Base-by-base conservation (phyloP, 306 rosid species). In the Myrica gale region DNA sequence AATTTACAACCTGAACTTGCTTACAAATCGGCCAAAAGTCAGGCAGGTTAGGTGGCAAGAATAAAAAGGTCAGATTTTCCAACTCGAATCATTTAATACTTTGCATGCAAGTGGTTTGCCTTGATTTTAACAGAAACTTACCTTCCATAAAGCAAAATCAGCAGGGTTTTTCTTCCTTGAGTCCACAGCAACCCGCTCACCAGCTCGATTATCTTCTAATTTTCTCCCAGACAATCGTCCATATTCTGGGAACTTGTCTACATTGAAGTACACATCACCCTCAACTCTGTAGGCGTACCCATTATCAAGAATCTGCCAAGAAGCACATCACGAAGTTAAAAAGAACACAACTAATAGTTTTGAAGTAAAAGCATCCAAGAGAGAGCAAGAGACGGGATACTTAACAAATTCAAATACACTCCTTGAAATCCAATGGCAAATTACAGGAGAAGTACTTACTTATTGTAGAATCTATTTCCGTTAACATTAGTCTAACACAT, bases 61-160 rank as follows among this genome's bases (percentile, higher is more conserved):
- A 65, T 17, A 17, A 65, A 65, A 42, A 7, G 50, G 26, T 42
- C 23, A 41, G 13, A 17, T 15, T 65, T 65, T 4, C 15, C 23
- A 65, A 41, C 45, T 65, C 21, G 4, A 0, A 19, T 41, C 42
- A 19, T 65, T 42, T 42, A 65, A 65, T 42, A 65, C 2, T 42
- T 65, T 39, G 47, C n/a, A 71, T 48, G n/a, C 21, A 73, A 6
- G 10, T 68, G 43, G 19, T 44, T 21, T 26, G 68, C 37, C 56
- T 72, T 42, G 72, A 75, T 47, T 48, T 5, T 75, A 66, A 43
- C 70, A 46, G 45, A 75, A 44, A 82, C 45, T 39, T 82, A 89
- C 97, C 97, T 95, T 92, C 97, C 99, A 95, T 62, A 95, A 86
- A 78, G 99, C 96, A 90, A 95, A 95, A 84, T 95, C 99, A 80